Evolutionary conservation across 192 early-diverging fungal genomes (phyloP).

Genomic region (Glomus cerebriforme): DNA sequence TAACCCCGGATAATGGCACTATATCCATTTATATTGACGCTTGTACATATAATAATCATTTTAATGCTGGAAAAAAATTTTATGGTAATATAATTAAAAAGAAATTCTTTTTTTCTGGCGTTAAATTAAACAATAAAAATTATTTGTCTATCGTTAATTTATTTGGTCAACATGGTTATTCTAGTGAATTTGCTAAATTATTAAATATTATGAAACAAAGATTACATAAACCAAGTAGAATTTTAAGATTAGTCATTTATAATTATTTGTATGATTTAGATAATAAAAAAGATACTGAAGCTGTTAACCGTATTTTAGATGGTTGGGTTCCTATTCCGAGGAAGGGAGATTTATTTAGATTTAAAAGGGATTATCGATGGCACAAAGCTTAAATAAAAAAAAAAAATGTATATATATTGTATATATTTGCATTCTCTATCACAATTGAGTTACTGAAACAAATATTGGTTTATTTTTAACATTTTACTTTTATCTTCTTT

Average conservation of each 20-base stretch:
- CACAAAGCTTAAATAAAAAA: too few relatives aligned
- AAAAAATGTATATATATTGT: too few relatives aligned
- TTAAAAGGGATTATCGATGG: not conserved
- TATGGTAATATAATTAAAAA: not conserved
- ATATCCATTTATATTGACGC: slow-evolving; percentile 1
- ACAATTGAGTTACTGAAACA: too few relatives aligned
- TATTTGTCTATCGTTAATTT: slow-evolving; percentile 10
- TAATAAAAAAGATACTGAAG: not conserved
- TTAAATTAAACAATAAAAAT: not conserved
- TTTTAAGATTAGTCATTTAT: not conserved
- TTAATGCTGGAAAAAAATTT: slow-evolving; percentile 2
- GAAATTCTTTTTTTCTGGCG: not conserved
- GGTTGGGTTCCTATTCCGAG: not conserved
- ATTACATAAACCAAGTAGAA: not conserved
- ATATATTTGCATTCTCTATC: too few relatives aligned
- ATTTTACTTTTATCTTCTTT: too few relatives aligned
- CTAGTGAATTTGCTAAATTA: not conserved
- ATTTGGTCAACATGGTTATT: not conserved
- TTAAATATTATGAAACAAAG: slow-evolving; percentile 3
- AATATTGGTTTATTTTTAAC: too few relatives aligned
- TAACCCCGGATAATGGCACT: slow-evolving; percentile 5
- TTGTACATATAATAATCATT: slow-evolving; percentile 8
- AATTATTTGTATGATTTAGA: not conserved
- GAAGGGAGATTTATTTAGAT: not conserved
- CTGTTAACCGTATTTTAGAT: not conserved